phyloP scores from a whole-genome alignment of 2,329 filamentous ascomycete species.

The Lasiodiplodia sp. region DNA sequence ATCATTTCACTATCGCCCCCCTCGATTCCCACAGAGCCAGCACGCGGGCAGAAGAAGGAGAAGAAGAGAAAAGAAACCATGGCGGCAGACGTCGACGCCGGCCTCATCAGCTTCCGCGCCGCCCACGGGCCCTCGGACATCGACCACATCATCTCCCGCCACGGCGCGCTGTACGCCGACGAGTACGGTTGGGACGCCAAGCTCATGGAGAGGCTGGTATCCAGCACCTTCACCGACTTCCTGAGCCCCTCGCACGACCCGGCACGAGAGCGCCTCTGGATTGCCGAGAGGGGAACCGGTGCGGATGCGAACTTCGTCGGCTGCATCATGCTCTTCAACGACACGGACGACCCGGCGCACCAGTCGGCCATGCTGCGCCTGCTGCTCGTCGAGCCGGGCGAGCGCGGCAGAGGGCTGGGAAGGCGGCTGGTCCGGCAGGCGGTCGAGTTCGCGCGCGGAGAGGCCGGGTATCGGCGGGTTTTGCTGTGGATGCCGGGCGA shows the following conservation, averaged over 20 bases:
- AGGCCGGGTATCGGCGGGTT: neutral
- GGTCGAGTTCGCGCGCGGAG: neutral
- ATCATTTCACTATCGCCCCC: no score
- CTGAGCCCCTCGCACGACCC: constrained; percentile 2
- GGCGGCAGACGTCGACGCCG: neutral
- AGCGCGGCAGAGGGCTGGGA: neutral
- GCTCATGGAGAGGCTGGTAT: neutral
- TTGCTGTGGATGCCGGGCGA: constrained; percentile 4
- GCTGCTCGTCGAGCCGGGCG: constrained; percentile 1
- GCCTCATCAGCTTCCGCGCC: neutral
- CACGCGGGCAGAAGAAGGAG: no score
- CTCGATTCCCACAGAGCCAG: no score
- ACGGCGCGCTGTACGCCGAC: neutral
- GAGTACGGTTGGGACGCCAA: constrained; percentile 1
- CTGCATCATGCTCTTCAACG: constrained; percentile 14
- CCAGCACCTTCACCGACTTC: constrained; percentile 11
- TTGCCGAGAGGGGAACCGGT: neutral
- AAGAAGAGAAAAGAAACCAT: neutral
- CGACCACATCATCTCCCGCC: constrained; percentile 2
- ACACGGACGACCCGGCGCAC: neutral
- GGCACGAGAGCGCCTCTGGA: neutral
- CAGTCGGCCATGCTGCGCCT: constrained; percentile 9
- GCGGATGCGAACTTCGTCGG: neutral
- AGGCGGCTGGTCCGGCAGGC: neutral
- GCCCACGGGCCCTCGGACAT: neutral